Percentiles rank a stretch among this genome's conserved stretches.
Evolutionary conservation across 2,329 filamentous ascomycete genomes (phyloP).

Genomic region (Cladosporium sp.): DNA sequence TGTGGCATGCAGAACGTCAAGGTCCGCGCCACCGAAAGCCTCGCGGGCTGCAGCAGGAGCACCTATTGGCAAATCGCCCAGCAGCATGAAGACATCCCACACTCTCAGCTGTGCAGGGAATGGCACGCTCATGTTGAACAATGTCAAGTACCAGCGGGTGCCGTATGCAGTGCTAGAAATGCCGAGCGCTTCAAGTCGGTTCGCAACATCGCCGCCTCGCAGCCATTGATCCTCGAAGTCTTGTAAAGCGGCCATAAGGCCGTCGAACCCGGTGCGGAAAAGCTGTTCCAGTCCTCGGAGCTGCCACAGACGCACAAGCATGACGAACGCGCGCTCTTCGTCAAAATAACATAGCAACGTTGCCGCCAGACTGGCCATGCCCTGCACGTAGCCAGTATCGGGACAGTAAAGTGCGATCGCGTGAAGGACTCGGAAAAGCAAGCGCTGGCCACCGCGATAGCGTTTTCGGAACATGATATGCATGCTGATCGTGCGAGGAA

Average conservation of each 20-base stretch:
- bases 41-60: conserved; percentile 21
- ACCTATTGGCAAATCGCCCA: conserved; percentile 63
- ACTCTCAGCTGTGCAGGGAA: conserved; percentile 92
- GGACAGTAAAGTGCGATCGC: conserved; percentile 89
- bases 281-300: conserved; percentile 81
- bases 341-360: conserved; percentile 96
- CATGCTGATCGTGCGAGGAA: conserved; percentile 88
- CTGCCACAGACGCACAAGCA: conserved; percentile 94
- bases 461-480: conserved; percentile 96
- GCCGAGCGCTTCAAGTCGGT: conserved; percentile 72
- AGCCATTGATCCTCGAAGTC: conserved; percentile 89
- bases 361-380: conserved; percentile 91
- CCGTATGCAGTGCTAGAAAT: conserved; percentile 92
- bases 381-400: conserved; percentile 92
- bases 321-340: conserved; percentile 90
- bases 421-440: conserved; percentile 90
- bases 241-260: conserved; percentile 79
- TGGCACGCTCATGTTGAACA: conserved; percentile 96
- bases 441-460: conserved; percentile 86
- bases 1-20: conserved; percentile 87
- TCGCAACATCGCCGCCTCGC: conserved; percentile 70
- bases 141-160: conserved; percentile 92
- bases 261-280: conserved; percentile 80
- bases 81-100: conserved; percentile 96
- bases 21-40: conserved; percentile 59